Evolutionary conservation across 2,329 filamentous ascomycete genomes (phyloP).

Genomic region (Scytalidium lignicola): DNA sequence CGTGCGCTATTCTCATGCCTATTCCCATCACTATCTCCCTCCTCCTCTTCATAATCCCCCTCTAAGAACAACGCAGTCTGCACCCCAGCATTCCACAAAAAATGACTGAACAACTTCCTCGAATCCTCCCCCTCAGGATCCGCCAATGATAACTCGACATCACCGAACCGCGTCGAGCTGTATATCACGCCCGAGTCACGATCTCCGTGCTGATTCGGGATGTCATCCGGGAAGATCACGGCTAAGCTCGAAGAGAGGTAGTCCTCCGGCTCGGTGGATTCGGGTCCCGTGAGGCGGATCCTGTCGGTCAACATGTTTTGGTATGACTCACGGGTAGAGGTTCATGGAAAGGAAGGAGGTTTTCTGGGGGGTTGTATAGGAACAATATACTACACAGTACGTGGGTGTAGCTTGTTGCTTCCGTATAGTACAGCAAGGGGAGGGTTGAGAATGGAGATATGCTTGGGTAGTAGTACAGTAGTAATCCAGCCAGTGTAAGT

Average conservation of each 20-base stretch:
- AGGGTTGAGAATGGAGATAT: too few species aligned
- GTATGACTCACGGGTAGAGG: too few species aligned
- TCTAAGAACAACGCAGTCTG: constrained; percentile 52
- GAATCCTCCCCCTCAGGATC: constrained; percentile 48
- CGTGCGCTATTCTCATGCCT: constrained; percentile 15
- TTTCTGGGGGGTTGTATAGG: too few species aligned
- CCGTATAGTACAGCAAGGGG: too few species aligned
- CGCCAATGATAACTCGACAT: constrained; percentile 19
- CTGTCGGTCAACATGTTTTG: constrained; percentile 41
- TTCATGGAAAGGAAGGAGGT: too few species aligned
- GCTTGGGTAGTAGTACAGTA: too few species aligned
- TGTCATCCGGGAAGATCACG: constrained; percentile 64
- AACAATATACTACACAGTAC: too few species aligned
- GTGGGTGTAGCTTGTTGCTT: too few species aligned
- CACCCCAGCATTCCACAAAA: constrained; percentile 65
- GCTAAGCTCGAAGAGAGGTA: constrained; percentile 54
- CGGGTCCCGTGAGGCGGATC: constrained; percentile 35
- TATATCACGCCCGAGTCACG: constrained; percentile 18
- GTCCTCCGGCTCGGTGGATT: constrained; percentile 47
- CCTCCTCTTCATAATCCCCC: constrained; percentile 16
- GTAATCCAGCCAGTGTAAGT: too few species aligned
- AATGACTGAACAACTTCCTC: constrained; percentile 62
- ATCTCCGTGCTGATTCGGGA: constrained; percentile 62
- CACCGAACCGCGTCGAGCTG: constrained; percentile 10
- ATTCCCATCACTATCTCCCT: too few species aligned